Evolutionary conservation across 2,329 filamentous ascomycete species (phyloP).

Genomic region (Hymenoscyphus scutula): DNA sequence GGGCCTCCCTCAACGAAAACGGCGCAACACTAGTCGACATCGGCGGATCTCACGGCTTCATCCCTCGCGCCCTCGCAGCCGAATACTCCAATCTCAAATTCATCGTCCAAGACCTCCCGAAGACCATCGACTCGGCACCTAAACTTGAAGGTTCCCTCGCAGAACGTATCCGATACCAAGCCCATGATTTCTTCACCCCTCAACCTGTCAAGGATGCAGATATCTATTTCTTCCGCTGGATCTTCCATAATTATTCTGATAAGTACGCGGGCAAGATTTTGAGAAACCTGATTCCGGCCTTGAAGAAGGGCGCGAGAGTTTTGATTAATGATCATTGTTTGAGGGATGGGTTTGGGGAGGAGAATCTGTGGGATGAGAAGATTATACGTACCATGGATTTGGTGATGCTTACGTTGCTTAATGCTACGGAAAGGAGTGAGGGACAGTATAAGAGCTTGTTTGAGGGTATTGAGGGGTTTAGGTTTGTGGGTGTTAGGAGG

Average conservation of each 20-base stretch:
- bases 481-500: conserved; percentile 45
- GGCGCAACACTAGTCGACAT: conserved; percentile 55
- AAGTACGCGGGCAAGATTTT: conserved; percentile 12
- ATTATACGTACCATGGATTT: conserved; percentile 50
- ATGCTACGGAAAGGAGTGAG: conserved; percentile 50
- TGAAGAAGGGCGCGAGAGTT: conserved; percentile 11
- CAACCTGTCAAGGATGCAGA: conserved; percentile 54
- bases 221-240: conserved; percentile 47
- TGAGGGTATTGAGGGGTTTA: conserved; percentile 43
- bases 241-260: conserved; percentile 15
- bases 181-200: conserved; percentile 33
- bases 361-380: conserved; percentile 45
- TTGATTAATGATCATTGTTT: conserved; percentile 47
- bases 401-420: conserved; percentile 51
- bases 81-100: conserved; percentile 51
- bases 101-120: conserved; percentile 52
- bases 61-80: conserved; percentile 53
- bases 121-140: conserved; percentile 48
- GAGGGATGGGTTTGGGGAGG: conserved; percentile 36
- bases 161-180: conserved; percentile 41
- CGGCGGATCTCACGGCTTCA: conserved; percentile 57
- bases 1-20: conserved; percentile 45
- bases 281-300: conserved; percentile 2
- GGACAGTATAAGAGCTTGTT: conserved; percentile 48
- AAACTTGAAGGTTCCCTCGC: conserved; percentile 42